A percentile compares a stretch with the other conserved stretches of the same genome.
These are phyloP conservation scores for Nicotiana benthamiana DNA, from an alignment of 257 asterid species.

Conservation along the genomic window DNA sequence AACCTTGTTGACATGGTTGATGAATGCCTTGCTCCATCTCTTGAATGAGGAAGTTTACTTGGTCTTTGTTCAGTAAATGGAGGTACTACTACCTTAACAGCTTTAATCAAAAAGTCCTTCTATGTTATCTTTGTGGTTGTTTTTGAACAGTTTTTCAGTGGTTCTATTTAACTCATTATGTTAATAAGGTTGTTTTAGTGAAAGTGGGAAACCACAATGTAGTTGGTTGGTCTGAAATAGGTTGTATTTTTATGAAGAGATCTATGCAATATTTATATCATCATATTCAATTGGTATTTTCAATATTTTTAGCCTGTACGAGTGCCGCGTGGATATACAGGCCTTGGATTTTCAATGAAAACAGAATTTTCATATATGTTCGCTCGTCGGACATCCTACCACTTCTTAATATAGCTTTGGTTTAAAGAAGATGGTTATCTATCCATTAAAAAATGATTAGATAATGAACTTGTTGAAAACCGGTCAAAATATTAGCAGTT, in stretches of 20 bases:
- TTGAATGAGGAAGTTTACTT: slow-evolving; percentile 22
- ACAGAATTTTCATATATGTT: too few relatives aligned
- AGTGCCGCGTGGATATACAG: too few relatives aligned
- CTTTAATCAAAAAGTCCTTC: not conserved
- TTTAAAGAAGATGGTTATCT: too few relatives aligned
- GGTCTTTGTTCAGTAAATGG: not conserved
- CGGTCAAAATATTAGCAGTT: too few relatives aligned
- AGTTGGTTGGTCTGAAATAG: not conserved
- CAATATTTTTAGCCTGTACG: not conserved
- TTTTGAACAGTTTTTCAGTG: not conserved
- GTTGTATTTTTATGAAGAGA: not conserved
- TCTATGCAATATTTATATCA: not conserved
- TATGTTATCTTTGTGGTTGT: not conserved
- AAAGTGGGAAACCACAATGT: not conserved
- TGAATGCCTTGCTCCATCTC: slow-evolving; percentile 78
- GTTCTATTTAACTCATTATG: not conserved
- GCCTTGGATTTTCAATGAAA: too few relatives aligned
- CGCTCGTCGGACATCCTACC: too few relatives aligned
- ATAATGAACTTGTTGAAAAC: too few relatives aligned
- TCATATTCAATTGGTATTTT: not conserved
- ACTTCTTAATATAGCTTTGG: too few relatives aligned
- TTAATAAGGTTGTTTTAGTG: not conserved
- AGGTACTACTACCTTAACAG: not conserved
- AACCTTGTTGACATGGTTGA: slow-evolving; percentile 71
- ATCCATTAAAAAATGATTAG: too few relatives aligned